Conservation (phyloP, 2,329 filamentous ascomycete genomes). For the Penicillium sp. region DNA sequence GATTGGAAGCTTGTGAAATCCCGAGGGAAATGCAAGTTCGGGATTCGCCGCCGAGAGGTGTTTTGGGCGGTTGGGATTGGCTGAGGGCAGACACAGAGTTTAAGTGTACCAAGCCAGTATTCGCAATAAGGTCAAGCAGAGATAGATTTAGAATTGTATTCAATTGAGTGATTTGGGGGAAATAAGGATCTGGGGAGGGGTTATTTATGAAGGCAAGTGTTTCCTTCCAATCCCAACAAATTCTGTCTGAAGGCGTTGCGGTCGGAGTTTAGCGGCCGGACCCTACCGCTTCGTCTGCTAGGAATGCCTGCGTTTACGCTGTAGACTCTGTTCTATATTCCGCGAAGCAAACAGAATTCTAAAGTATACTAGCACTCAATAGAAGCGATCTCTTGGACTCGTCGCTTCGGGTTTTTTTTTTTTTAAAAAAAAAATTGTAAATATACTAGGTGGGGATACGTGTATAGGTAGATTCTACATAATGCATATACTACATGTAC, state of each 20-base stretch:
- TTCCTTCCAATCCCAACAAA: neutral
- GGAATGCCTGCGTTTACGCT: slow-evolving; percentile 8
- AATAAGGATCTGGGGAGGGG: neutral
- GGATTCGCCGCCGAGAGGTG: slow-evolving; percentile 26
- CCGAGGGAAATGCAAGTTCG: slow-evolving; percentile 27
- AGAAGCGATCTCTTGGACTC: no score
- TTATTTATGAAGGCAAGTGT: slow-evolving; percentile 7
- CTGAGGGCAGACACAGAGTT: slow-evolving; percentile 3
- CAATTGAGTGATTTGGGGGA: neutral
- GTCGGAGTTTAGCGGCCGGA: slow-evolving; percentile 16
- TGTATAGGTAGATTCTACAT: no score
- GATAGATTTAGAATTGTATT: neutral
- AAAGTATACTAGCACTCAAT: neutral
- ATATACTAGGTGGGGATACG: no score
- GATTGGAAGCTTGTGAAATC: slow-evolving; percentile 18
- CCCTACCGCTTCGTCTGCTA: slow-evolving; percentile 9
- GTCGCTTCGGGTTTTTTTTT: no score
- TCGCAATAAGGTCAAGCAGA: no score
- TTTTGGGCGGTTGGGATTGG: slow-evolving; percentile 10
- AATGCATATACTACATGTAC: no score
- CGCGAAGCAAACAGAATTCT: neutral
- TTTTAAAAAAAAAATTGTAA: no score
- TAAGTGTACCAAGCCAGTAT: neutral
- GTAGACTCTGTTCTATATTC: slow-evolving; percentile 12
- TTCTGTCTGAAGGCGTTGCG: slow-evolving; percentile 1